Base-by-base conservation (phyloP, 371 early-diverging fungal species). In the Mucor indicus region DNA sequence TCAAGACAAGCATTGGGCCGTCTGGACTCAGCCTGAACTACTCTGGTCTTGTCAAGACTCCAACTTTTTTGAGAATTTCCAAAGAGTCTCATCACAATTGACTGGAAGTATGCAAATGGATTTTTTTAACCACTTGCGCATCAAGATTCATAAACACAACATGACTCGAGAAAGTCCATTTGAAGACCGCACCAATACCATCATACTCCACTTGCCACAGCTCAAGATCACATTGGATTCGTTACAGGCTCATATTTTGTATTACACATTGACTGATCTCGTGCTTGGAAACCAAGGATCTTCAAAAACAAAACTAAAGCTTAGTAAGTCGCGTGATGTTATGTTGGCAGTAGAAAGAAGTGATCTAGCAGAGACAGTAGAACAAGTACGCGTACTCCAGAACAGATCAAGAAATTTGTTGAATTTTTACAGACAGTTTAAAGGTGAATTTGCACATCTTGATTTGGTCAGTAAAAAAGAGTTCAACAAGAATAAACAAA, bases 21-120 rank as follows among this genome's bases (percentile, higher is more conserved):
- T 84, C 0, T 95, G 95, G 95, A 75, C 89, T 5, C 92, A 93
- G 2, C 65, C 90, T 4, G 95, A 95, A 53, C 84, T 88, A 53
- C 60, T 93, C 0, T 59, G 60, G 60, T 48, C 36, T 19, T 46
- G 50, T 73, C 20, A 54, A 51, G 45, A 64, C 44, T 2, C 55
- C 60, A 62, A 38, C 11, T 35, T 23, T 41, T 64, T 60, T 16
- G 65, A 69, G 29, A 74, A 78, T 43, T 80, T 88, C 44, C 70
- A 79, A 42, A 75, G 84, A 7, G 67, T 91, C 24, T 82, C 90
- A 35, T 72, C 81, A 21, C 70, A 80, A 27, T 65, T 87, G 3
- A 81, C 81, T 9, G 87, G 84, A 0, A 63, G 75, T 15, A 64
- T 86, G 24, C 82, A 85, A 17, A 75, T 80, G n/a, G 91, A 89